Base-by-base conservation (phyloP, 1,284 basidiomycete genomes). In the Laetiporus sulphureus region DNA sequence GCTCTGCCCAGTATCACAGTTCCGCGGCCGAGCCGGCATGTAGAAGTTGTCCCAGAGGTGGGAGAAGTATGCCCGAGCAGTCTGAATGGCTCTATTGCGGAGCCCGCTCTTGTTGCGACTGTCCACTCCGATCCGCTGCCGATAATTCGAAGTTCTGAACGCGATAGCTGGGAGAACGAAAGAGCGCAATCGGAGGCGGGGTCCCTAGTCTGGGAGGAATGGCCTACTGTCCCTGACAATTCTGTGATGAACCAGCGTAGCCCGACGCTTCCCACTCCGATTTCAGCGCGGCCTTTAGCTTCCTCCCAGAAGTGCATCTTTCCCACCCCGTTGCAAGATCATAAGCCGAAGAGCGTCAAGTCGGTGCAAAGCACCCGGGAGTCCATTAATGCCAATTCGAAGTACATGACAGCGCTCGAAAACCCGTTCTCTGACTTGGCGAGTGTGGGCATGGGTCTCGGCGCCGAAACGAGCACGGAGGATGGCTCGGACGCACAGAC, bases 291-390 rank as follows among this genome's bases (percentile, higher is more conserved):
- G 23, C 79, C 78, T 0, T 82, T 80, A 62, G 75, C 78, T 1
- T 73, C 76, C 13, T 71, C 73, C 6, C 81, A 84, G 52, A 69
- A 71, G 2, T 83, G 79, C 60, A 58, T 73, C 4, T 83, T 83
- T 64, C 81, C 81, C 1, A 72, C 71, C 44, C 80, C 81, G 3
- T 81, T 13, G 25, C 25, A 13, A 27, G 8, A 7, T 27, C 25
- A 27, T 27, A 7, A 27, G 13, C 25, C 25, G 7, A 13, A 7
- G 25, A n/a, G n/a, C n/a, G n/a, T n/a, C 25, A 27, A 7, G 25
- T 13, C 25, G 25, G 13, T 13, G 25, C 25, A 8, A 13, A 13
- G 25, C 25, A 8, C 25, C 8, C 8, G 13, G 25, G 25, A 27
- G 25, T 27, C 25, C 8, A 13, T 13, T 7, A 13, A 13, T 7